phyloP scores from a whole-genome alignment of 352 stramenopile species.

The Globisporangium orthogonon region DNA sequence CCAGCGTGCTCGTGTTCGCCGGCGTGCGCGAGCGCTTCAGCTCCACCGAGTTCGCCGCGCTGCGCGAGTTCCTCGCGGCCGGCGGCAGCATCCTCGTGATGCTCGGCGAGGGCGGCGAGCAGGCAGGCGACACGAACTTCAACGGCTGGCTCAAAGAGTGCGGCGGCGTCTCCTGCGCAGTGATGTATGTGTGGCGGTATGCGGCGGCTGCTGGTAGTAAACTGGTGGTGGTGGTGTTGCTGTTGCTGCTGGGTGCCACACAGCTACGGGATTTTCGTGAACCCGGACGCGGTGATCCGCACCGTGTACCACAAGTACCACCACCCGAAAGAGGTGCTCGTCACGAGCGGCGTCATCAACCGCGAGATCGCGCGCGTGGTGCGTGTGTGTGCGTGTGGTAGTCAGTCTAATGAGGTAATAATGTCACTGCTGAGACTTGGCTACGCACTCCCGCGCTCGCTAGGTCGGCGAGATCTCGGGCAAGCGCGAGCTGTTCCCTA shows the following conservation, averaged over 20 bases:
- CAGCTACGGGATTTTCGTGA: conserved; percentile 84
- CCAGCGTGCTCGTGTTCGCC: conserved; percentile 87
- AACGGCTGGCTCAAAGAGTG: conserved; percentile 94
- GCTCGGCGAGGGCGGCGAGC: conserved; percentile 88
- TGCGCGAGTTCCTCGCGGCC: conserved; percentile 87
- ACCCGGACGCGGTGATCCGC: conserved; percentile 86
- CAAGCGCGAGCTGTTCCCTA: conserved; percentile 47
- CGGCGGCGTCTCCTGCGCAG: conserved; percentile 1
- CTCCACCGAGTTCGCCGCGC: conserved; percentile 71
- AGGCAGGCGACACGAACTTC: conserved; percentile 89
- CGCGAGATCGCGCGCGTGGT: conserved; percentile 84
- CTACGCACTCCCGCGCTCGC: background rate
- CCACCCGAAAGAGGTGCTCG: conserved; percentile 94
- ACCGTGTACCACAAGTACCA: conserved; percentile 96
- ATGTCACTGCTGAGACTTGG: background rate
- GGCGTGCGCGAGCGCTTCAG: conserved; percentile 88
- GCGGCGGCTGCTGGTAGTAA: background rate
- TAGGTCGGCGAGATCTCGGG: conserved; percentile 59
- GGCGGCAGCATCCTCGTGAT: conserved; percentile 91
- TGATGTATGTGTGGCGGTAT: background rate
- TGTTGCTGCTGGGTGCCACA: background rate
- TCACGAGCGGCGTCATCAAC: conserved; percentile 93
- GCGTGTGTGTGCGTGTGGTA: background rate
- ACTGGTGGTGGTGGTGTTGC: no score
- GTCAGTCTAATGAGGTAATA: no score